These are phyloP conservation scores for Bassia scoparia DNA, from an alignment of 148 eudicot species.

Conservation along the genomic window DNA sequence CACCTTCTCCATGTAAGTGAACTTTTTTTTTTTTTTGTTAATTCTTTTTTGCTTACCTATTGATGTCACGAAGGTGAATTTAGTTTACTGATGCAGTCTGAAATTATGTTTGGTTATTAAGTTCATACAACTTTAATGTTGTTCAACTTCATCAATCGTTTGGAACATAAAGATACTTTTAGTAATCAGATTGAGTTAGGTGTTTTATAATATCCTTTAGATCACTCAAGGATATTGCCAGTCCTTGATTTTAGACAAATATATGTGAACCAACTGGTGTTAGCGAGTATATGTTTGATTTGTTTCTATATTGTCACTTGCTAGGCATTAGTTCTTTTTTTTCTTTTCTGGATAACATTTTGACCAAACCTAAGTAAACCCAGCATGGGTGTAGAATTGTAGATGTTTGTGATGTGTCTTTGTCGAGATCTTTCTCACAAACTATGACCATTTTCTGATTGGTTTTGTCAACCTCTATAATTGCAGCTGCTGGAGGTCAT, in stretches of 20 bases:
- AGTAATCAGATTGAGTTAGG: too few relatives aligned
- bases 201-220: too few relatives aligned
- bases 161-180: neutral
- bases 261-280: neutral
- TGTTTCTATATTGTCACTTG: neutral
- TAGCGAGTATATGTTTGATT: neutral
- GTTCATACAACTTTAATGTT: neutral
- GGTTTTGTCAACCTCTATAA: slow-evolving; percentile 9
- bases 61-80: neutral
- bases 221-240: too few relatives aligned
- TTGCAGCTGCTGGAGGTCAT: slow-evolving; percentile 59
- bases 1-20: slow-evolving; percentile 79
- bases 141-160: neutral
- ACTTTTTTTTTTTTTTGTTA: neutral
- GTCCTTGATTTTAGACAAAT: neutral
- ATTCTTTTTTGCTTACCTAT: neutral
- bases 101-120: neutral
- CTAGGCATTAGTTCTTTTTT: neutral
- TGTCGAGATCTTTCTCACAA: neutral
- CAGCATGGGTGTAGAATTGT: neutral
- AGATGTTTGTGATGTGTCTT: neutral
- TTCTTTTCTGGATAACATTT: too few relatives aligned
- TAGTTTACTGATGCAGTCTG: neutral
- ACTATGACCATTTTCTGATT: neutral
- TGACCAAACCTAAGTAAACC: neutral